These are phyloP conservation scores for Trapa bicornis DNA, from an alignment of 345 rosid genomes.

Conservation along the genomic window DNA sequence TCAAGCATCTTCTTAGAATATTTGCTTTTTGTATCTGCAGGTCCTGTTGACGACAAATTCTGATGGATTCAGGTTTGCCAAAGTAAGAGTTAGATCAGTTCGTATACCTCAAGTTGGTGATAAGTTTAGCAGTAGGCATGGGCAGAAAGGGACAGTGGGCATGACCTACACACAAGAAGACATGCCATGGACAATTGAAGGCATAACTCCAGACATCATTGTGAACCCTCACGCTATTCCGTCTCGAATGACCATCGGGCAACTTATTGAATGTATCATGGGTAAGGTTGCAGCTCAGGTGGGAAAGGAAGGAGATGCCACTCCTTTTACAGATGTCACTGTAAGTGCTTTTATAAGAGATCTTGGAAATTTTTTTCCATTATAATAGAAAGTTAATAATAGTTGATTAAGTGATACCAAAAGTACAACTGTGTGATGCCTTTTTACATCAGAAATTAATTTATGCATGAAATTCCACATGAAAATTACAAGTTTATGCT, in stretches of 20 bases:
- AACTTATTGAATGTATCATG: slow-evolving; percentile 98
- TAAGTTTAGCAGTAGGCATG: slow-evolving; percentile 27
- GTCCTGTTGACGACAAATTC: slow-evolving; percentile 95
- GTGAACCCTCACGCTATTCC: slow-evolving; percentile 99
- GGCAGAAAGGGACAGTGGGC: slow-evolving; percentile 91
- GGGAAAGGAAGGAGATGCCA: slow-evolving; percentile 99
- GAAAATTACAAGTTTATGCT: too few relatives aligned
- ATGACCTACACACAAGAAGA: slow-evolving; percentile 98
- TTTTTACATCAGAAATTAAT: too few relatives aligned
- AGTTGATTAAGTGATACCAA: too few relatives aligned
- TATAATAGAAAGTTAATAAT: neutral
- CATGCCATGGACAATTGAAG: slow-evolving; percentile 99
- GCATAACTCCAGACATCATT: slow-evolving; percentile 83
- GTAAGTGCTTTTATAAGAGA: slow-evolving; percentile 25
- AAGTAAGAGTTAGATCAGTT: slow-evolving; percentile 94
- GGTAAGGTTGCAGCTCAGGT: slow-evolving; percentile 98
- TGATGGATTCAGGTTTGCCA: slow-evolving; percentile 93
- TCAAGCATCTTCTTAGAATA: neutral
- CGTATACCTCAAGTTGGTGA: slow-evolving; percentile 96
- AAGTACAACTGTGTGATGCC: too few relatives aligned
- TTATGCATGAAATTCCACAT: too few relatives aligned
- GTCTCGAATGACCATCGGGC: slow-evolving; percentile 97
- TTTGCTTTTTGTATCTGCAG: slow-evolving; percentile 19
- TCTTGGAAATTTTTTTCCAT: neutral
- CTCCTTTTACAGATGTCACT: slow-evolving; percentile 98